Base-by-base conservation (phyloP, 2,329 filamentous ascomycete species). In the Aspergillus novoparasiticus region DNA sequence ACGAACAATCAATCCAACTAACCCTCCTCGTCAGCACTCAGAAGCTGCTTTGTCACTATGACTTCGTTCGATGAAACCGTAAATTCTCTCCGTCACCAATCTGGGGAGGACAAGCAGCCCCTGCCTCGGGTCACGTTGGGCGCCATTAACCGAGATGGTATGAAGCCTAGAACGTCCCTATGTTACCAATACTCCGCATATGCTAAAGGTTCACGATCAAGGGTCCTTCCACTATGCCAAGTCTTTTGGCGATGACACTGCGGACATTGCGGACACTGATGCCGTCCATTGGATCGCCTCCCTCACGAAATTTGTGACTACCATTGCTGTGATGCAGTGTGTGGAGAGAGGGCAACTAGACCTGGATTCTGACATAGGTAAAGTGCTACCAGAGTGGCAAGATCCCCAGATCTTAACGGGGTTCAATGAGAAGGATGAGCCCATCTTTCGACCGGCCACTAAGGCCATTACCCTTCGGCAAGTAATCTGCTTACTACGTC, bases 311-410 rank as follows among this genome's bases (percentile, higher is more conserved):
- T 73, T 87, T 9, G 66, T 85, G 60, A 82, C 84, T 1, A 79
- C 80, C 0, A 78, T 87, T 57, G 80, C 84, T 5, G 79, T 79
- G 0, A 67, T 87, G 48, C 83, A 86, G 60, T 79, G 82, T 53
- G 83, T 87, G 1, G 84, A 87, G 36, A 76, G 80, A n/a, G 83
- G 83, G 0, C 70, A 81, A 1, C 65, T 86, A 2, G 67, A 70
- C 3, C 73, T 86, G 0, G 78, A 81, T 19, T 79, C 78, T 5
- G 80, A 85, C 59, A 68, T 86, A 0, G 72, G 75, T 0, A 32
- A 65, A 0, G 45, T 84, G 1, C 72, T 83, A 1, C 85, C 84
- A 0, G 82, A 83, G 46, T 75, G 87, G 0, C 77, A 76, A 0
- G 71, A 73, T 2, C 79, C 83, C 61, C 73, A 80, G 10, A 76